Evolutionary conservation across 441 rosid species (phyloP), one percentile per base, ranked within the genome.

Genomic region (Eruca vesicaria): DNA sequence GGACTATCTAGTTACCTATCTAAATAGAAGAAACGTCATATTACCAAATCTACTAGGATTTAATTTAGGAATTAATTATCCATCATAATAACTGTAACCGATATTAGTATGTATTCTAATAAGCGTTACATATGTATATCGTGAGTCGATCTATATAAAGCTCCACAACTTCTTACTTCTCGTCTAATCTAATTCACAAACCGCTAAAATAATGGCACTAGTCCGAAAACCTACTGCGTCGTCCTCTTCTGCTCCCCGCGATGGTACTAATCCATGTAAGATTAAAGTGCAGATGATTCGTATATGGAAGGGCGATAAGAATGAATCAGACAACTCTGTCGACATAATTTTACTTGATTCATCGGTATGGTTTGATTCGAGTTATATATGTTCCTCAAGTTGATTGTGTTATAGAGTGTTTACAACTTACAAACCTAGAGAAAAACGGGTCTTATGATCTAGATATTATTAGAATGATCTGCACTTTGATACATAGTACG

Each of bases 331-430:
- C n/a, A 70, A 70, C 58, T 70, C 57, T 9, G n/a, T 59, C 66
- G 58, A 41, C 7, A 41, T 70, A 58, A 58, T 70, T 43, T 19
- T 59, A 70, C 66, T 70, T 63, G 58, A 70, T 41, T 59, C 74
- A 16, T 43, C 45, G 74, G 66, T 69, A 58, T 12, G 74, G 5
- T 8, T 57, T 26, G 15, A 7, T 9, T 52, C 58, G 14, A 50
- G 56, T 18, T 16, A 16, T 7, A 16, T 3, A 8, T 50, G 11
- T 50, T 50, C 50, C 56, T 50, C 53, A 45, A 45, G 53, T 45
- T 45, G 20, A 45, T 45, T 16, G 8, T 50, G 56, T 16, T 16
- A 50, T 4, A 15, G 6, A 45, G 52, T 15, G 52, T 45, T 45
- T 6, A 18, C 11, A 50, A 16, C 18, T 16, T 48, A 16, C 21